Conservation (phyloP, 257 asterid species). For the Nicotiana tomentosiformis region DNA sequence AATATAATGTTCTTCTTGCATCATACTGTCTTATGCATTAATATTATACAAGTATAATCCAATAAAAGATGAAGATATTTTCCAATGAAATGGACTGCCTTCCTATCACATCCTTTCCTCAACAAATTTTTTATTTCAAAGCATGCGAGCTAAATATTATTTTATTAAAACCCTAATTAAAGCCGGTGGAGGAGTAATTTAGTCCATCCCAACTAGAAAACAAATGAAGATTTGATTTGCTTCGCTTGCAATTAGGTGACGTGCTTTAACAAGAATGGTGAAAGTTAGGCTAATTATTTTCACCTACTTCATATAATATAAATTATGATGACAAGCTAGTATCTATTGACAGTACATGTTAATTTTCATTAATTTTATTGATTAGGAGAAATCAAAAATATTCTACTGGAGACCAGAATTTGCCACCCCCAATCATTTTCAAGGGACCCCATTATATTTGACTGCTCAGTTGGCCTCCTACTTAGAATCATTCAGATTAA, state of each 20-base stretch:
- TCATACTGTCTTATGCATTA: neutral
- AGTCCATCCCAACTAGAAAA: constrained; percentile 16
- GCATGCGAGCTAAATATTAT: constrained; percentile 4
- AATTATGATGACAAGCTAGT: neutral
- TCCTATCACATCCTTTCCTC: neutral
- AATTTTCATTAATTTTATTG: neutral
- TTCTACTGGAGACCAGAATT: neutral
- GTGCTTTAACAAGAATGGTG: constrained; percentile 18
- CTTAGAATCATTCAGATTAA: neutral
- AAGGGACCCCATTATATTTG: constrained; percentile 10
- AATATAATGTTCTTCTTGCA: neutral
- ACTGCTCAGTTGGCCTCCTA: constrained; percentile 18
- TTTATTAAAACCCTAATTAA: neutral
- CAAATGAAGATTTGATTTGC: constrained; percentile 15
- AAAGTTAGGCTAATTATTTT: constrained; percentile 19
- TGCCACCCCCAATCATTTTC: constrained; percentile 7
- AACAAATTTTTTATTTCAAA: neutral
- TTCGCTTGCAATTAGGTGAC: constrained; percentile 20
- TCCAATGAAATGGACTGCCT: constrained; percentile 14
- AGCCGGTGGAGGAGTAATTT: constrained; percentile 10
- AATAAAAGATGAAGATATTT: neutral
- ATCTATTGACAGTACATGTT: constrained; percentile 11
- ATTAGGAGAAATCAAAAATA: neutral
- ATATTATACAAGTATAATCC: neutral
- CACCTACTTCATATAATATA: constrained; percentile 21